phyloP scores from a whole-genome alignment of 2,329 filamentous ascomycete species.

The Eurotiales sp. region DNA sequence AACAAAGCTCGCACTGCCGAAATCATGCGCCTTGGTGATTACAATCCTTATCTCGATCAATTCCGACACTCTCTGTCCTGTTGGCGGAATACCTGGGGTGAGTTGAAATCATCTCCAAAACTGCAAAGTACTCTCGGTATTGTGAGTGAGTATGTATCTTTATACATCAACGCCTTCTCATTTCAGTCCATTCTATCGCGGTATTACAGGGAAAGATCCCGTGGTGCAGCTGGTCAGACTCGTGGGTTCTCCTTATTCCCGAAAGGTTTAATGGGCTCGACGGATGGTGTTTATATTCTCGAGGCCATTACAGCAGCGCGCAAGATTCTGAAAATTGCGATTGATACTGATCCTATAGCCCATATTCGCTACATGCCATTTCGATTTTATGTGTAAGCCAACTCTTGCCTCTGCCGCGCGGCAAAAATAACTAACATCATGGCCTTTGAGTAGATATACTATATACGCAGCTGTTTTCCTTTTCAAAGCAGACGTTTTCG shows the following conservation, averaged over 20 bases:
- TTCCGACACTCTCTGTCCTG: slow-evolving; percentile 10
- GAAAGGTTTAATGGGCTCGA: too few species aligned
- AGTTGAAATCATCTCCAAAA: neutral
- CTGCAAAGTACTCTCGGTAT: neutral
- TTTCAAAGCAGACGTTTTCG: neutral
- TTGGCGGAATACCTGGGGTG: slow-evolving; percentile 8
- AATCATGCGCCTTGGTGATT: slow-evolving; percentile 19
- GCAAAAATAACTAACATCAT: too few species aligned
- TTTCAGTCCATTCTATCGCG: neutral
- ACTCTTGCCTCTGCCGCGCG: neutral
- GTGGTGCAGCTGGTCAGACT: neutral
- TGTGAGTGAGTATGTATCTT: neutral
- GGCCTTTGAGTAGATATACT: too few species aligned
- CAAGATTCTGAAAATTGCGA: too few species aligned
- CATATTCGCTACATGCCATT: too few species aligned
- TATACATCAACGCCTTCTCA: slow-evolving; percentile 1
- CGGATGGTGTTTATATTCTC: too few species aligned
- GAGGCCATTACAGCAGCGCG: too few species aligned
- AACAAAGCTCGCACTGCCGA: slow-evolving; percentile 17
- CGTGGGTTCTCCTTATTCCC: too few species aligned
- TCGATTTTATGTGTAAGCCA: neutral
- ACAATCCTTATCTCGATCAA: slow-evolving; percentile 21
- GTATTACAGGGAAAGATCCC: too few species aligned
- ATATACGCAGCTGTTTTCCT: neutral
- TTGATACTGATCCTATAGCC: too few species aligned